Evolutionary conservation across 352 stramenopile species (phyloP).

Genomic region (Hyaloperonospora arabidopsidis): DNA sequence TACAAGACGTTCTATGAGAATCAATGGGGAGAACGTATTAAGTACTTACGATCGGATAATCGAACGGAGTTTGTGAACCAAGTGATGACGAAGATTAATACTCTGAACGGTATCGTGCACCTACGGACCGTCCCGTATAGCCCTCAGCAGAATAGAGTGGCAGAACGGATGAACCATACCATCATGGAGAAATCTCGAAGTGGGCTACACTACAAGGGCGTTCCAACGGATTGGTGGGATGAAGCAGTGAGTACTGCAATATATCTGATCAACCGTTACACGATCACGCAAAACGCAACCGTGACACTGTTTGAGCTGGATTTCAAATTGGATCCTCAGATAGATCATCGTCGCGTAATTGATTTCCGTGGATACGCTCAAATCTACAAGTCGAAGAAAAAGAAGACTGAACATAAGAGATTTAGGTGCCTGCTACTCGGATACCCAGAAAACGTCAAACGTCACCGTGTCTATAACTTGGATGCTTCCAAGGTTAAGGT

Average conservation of each 20-base stretch:
- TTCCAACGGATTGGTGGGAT: background rate
- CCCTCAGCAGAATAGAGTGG: conserved; percentile 2
- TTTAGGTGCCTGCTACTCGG: conserved; percentile 20
- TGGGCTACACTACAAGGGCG: background rate
- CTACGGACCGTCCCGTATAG: background rate
- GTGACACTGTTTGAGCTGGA: conserved; percentile 18
- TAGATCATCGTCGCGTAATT: conserved; percentile 25
- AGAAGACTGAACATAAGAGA: conserved; percentile 22
- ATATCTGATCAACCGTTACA: background rate
- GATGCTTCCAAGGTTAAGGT: conserved; percentile 12
- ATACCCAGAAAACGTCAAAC: conserved; percentile 18
- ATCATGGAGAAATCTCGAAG: background rate
- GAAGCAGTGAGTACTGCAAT: background rate
- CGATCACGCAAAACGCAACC: background rate
- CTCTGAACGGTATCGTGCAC: background rate
- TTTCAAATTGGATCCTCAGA: conserved; percentile 6
- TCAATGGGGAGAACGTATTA: background rate
- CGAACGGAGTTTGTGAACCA: background rate
- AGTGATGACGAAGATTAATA: background rate
- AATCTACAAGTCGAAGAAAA: conserved; percentile 18
- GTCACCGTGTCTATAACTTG: conserved; percentile 15
- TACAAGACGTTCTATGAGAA: background rate
- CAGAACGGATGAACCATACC: conserved; percentile 1
- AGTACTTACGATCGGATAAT: background rate
- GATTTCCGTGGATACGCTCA: conserved; percentile 21